These are phyloP conservation scores for Croton laevigatus DNA, from an alignment of 441 rosid species.

Conservation along the genomic window DNA sequence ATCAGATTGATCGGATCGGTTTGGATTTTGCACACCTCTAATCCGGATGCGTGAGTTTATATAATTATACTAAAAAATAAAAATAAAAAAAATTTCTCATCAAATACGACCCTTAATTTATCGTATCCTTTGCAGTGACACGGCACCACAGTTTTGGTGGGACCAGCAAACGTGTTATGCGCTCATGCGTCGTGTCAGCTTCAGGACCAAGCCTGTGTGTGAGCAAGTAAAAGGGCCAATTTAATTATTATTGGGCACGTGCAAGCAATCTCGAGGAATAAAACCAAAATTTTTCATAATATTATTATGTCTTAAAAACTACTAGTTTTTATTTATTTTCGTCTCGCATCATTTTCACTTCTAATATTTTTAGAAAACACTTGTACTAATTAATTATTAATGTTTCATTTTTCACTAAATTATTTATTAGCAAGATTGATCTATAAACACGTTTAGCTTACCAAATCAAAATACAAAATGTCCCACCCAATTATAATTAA, in stretches of 20 bases:
- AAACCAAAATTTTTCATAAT: not conserved
- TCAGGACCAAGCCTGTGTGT: not conserved
- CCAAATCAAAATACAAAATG: not conserved
- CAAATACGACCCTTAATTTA: slow-evolving; percentile 30
- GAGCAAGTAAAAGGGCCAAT: not conserved
- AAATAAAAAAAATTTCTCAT: too few species aligned
- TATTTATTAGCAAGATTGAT: not conserved
- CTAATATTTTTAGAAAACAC: too few species aligned
- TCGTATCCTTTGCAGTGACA: slow-evolving; percentile 27
- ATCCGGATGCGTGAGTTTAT: too few species aligned
- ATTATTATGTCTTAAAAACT: too few species aligned
- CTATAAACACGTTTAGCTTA: not conserved
- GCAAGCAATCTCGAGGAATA: slow-evolving; percentile 35
- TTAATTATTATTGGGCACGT: slow-evolving; percentile 28
- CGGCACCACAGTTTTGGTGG: slow-evolving; percentile 6
- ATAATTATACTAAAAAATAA: too few species aligned
- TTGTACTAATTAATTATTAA: not conserved
- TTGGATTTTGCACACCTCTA: too few species aligned
- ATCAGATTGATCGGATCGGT: too few species aligned
- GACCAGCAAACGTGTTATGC: slow-evolving; percentile 12
- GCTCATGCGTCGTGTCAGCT: slow-evolving; percentile 39
- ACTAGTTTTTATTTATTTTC: not conserved
- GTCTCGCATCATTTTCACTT: not conserved
- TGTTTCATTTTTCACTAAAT: not conserved
- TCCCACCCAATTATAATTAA: too few species aligned